A percentile compares a stretch with the other conserved stretches of the same genome.
These are phyloP conservation scores for Deinandra increscens DNA, from an alignment of 129 eudicot genomes.

Conservation along the genomic window DNA sequence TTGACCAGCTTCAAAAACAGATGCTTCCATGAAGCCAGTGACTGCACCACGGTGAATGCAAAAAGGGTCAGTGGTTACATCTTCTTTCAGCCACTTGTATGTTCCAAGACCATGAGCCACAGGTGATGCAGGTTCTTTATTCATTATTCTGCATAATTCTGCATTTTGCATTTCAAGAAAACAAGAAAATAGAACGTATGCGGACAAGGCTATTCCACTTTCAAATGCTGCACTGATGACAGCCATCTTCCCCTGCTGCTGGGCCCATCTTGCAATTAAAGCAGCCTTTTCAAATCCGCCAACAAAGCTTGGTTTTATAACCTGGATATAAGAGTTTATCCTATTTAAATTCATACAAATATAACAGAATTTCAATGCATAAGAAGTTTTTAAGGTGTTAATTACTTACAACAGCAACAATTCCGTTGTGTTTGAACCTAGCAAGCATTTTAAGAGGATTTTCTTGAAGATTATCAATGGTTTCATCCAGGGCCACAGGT, in stretches of 20 bases:
- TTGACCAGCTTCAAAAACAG: slow-evolving; percentile 58
- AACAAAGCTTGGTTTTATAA: slow-evolving; percentile 86
- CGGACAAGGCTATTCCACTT: slow-evolving; percentile 69
- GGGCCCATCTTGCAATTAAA: slow-evolving; percentile 86
- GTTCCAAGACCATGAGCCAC: slow-evolving; percentile 98
- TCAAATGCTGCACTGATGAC: slow-evolving; percentile 86
- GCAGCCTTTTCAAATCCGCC: slow-evolving; percentile 97
- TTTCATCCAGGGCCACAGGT: slow-evolving; percentile 96
- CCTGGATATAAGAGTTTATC: slow-evolving; percentile 37
- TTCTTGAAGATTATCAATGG: slow-evolving; percentile 59
- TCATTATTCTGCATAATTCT: slow-evolving; percentile 43
- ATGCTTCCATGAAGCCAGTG: slow-evolving; percentile 62
- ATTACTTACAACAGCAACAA: slow-evolving; percentile 77
- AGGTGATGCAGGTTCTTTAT: slow-evolving; percentile 35
- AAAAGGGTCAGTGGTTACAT: slow-evolving; percentile 44
- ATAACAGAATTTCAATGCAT: background rate
- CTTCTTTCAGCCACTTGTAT: slow-evolving; percentile 80
- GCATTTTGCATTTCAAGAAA: slow-evolving; percentile 70
- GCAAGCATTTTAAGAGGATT: slow-evolving; percentile 53
- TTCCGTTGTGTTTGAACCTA: slow-evolving; percentile 60
- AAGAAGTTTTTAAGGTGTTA: background rate
- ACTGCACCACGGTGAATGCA: slow-evolving; percentile 34
- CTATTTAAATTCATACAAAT: background rate
- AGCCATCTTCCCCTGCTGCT: slow-evolving; percentile 72
- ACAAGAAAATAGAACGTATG: slow-evolving; percentile 63